Percentiles rank a stretch among this genome's conserved stretches.
These are phyloP conservation scores for Acacia acuminata DNA, from an alignment of 306 rosid genomes.

Conservation along the genomic window DNA sequence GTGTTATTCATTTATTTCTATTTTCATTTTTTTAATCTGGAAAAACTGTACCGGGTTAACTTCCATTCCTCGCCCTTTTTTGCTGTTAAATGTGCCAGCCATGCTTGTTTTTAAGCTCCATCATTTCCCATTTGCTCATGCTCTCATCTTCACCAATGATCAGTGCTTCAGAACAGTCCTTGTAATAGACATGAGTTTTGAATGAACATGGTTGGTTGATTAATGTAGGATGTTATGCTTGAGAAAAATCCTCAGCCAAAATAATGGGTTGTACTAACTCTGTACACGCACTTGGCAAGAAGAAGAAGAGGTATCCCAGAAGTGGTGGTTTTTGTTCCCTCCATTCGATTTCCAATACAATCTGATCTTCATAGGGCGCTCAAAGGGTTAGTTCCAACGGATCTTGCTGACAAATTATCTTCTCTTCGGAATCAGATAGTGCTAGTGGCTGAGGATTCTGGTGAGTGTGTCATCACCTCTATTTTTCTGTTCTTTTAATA, in stretches of 20 bases:
- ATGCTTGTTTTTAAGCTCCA: constrained; percentile 21
- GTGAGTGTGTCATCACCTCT: constrained; percentile 35
- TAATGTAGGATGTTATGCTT: constrained; percentile 63
- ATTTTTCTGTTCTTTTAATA: neutral
- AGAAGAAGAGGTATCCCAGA: constrained; percentile 79
- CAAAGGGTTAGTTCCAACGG: constrained; percentile 61
- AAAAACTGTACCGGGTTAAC: constrained; percentile 15
- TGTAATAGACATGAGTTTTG: constrained; percentile 29
- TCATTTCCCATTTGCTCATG: constrained; percentile 29
- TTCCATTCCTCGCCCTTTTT: constrained; percentile 21
- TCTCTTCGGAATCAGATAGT: constrained; percentile 80
- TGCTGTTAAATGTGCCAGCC: constrained; percentile 22
- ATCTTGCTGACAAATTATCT: constrained; percentile 61
- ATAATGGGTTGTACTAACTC: constrained; percentile 88
- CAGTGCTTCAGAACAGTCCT: neutral
- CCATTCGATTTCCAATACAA: constrained; percentile 70
- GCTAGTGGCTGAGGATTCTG: constrained; percentile 80
- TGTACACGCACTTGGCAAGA: constrained; percentile 58
- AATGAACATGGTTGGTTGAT: constrained; percentile 39
- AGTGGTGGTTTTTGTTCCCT: constrained; percentile 73
- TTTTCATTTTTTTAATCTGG: neutral
- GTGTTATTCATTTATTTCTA: constrained; percentile 8
- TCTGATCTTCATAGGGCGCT: constrained; percentile 71
- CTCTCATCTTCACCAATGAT: constrained; percentile 14
- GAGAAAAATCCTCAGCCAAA: no score